Evolutionary conservation across 1,139 yeast species (phyloP).

Genomic region (Geotrichum phurueaensis): DNA sequence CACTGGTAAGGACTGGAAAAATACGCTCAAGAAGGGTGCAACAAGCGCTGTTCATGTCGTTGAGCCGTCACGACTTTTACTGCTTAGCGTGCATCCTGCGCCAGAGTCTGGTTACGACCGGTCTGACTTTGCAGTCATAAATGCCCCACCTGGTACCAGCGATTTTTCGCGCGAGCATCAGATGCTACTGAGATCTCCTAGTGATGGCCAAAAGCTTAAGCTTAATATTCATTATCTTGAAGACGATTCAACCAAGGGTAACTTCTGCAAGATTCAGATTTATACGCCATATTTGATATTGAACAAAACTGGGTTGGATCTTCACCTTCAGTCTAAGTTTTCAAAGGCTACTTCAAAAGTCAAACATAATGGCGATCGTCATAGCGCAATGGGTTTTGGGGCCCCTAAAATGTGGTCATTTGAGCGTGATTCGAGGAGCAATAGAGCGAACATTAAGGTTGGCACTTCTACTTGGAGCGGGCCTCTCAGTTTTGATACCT

Average conservation of each 20-base stretch:
- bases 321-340: conserved; percentile 48
- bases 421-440: conserved; percentile 52
- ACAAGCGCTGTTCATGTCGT: conserved; percentile 75
- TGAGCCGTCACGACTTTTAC: conserved; percentile 59
- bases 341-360: conserved; percentile 4
- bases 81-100: conserved; percentile 63
- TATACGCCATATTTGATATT: conserved; percentile 79
- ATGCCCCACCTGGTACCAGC: conserved; percentile 49
- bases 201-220: conserved; percentile 63
- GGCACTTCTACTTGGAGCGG: conserved; percentile 68
- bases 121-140: conserved; percentile 72
- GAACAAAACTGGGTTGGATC: conserved; percentile 67
- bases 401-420: conserved; percentile 83
- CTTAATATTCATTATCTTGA: conserved; percentile 56
- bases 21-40: conserved; percentile 55
- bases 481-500: conserved; percentile 79
- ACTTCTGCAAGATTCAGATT: conserved; percentile 43
- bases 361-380: not conserved
- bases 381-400: conserved; percentile 33
- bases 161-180: conserved; percentile 51
- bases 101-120: conserved; percentile 56
- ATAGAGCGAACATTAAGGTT: conserved; percentile 60
- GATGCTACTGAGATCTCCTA: conserved; percentile 24
- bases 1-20: conserved; percentile 62
- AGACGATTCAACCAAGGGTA: conserved; percentile 24